phyloP scores from a whole-genome alignment of 1,139 yeast genomes.

The Arxiozyma bovina region DNA sequence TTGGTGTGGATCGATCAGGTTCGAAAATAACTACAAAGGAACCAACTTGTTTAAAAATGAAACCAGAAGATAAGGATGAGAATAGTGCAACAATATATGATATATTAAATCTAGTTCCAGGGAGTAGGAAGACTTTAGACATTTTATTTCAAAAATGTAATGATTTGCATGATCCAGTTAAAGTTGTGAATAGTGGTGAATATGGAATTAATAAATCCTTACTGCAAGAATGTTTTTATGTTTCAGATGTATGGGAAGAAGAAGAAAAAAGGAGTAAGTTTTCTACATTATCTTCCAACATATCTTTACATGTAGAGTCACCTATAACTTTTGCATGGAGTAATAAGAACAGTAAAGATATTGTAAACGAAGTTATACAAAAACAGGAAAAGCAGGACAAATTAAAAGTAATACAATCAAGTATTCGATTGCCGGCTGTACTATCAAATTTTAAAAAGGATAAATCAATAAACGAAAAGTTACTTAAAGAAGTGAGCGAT shows the following conservation, averaged over 20 bases:
- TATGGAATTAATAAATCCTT: neutral
- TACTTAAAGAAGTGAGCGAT: neutral
- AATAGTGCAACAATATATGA: constrained; percentile 13
- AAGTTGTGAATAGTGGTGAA: neutral
- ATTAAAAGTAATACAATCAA: neutral
- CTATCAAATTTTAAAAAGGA: neutral
- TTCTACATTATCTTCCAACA: constrained; percentile 9
- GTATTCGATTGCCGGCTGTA: neutral
- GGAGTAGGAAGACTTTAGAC: constrained; percentile 21
- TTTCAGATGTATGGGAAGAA: constrained; percentile 16
- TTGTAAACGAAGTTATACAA: neutral
- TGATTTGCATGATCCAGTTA: neutral
- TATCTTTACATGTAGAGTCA: constrained; percentile 14
- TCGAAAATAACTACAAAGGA: neutral
- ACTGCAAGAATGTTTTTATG: neutral
- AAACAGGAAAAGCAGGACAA: neutral
- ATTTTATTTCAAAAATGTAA: constrained; percentile 7
- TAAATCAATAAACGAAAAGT: neutral
- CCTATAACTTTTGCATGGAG: constrained; percentile 27
- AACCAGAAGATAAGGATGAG: neutral
- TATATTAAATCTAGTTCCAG: constrained; percentile 18
- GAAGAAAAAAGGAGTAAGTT: constrained; percentile 15
- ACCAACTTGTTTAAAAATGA: neutral
- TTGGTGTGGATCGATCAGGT: neutral
- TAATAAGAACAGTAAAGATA: constrained; percentile 3